Percentiles rank a stretch among this genome's conserved stretches.
These are phyloP conservation scores for Fraxinus paxiana DNA, from an alignment of 305 asterid species.

Conservation along the genomic window DNA sequence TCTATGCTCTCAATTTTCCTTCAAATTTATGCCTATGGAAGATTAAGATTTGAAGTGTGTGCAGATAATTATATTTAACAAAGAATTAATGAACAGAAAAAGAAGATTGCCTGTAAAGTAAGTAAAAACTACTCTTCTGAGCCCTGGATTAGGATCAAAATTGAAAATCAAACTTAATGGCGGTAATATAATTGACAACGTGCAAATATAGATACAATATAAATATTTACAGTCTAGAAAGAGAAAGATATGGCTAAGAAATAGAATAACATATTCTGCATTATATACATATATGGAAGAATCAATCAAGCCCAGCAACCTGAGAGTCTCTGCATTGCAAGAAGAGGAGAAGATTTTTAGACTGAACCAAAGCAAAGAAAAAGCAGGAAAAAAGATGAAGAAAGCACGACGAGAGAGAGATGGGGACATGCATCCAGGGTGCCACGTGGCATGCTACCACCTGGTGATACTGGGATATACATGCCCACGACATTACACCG, in stretches of 20 bases:
- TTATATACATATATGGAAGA: not conserved
- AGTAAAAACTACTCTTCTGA: not conserved
- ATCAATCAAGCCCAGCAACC: not conserved
- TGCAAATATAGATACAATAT: not conserved
- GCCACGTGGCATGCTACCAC: slow-evolving; percentile 57
- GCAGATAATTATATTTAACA: not conserved
- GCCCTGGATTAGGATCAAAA: not conserved
- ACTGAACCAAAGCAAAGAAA: slow-evolving; percentile 13
- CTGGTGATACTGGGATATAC: slow-evolving; percentile 55
- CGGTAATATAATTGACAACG: not conserved
- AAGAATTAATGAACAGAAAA: not conserved
- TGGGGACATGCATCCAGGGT: slow-evolving; percentile 44
- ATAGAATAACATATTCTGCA: not conserved
- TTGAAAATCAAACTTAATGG: not conserved
- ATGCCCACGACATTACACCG: slow-evolving; percentile 52
- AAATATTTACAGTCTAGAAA: not conserved
- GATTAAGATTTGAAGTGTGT: not conserved
- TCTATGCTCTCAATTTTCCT: not conserved
- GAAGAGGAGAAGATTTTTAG: slow-evolving; percentile 20
- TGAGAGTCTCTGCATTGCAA: not conserved
- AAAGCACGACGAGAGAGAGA: slow-evolving; percentile 35
- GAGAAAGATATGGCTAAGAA: not conserved
- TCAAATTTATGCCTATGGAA: not conserved
- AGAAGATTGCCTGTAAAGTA: not conserved
- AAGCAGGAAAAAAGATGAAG: slow-evolving; percentile 8